These are phyloP conservation scores for Penicillium hordei DNA, from an alignment of 2,329 filamentous ascomycete genomes.

Conservation along the genomic window DNA sequence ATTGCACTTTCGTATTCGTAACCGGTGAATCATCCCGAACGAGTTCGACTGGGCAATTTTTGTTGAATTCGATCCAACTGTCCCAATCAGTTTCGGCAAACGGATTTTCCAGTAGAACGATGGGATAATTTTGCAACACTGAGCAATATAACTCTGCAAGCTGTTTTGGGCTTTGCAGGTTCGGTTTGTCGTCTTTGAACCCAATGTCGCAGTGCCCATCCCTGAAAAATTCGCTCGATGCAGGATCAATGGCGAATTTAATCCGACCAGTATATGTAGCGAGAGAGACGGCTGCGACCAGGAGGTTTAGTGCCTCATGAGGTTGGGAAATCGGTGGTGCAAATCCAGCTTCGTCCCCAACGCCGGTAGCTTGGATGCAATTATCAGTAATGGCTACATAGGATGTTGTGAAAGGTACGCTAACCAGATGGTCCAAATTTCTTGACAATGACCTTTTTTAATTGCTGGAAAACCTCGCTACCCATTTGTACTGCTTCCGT, in stretches of 20 bases:
- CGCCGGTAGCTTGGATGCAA: constrained; percentile 22
- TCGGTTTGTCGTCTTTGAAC: constrained; percentile 35
- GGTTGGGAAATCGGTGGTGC: constrained; percentile 38
- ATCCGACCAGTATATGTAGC: constrained; percentile 35
- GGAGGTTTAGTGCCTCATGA: constrained; percentile 37
- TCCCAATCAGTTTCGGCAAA: constrained; percentile 46
- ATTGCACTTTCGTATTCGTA: constrained; percentile 44
- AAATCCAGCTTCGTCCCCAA: constrained; percentile 42
- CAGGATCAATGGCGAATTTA: constrained; percentile 45
- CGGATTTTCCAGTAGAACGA: constrained; percentile 44
- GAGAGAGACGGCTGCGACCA: constrained; percentile 28
- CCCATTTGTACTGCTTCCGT: constrained; percentile 29
- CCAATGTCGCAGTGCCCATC: constrained; percentile 39
- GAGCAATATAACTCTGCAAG: constrained; percentile 34
- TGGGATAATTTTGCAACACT: constrained; percentile 39
- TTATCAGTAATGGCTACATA: neutral
- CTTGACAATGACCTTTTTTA: constrained; percentile 31
- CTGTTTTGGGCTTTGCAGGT: constrained; percentile 25
- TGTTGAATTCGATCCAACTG: constrained; percentile 39
- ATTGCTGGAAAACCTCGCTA: constrained; percentile 34
- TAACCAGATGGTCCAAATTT: constrained; percentile 32
- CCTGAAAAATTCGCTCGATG: constrained; percentile 42
- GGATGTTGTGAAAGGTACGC: neutral
- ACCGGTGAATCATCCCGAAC: constrained; percentile 46
- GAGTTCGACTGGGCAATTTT: constrained; percentile 35